These are phyloP conservation scores for Cordia subcordata DNA, from an alignment of 257 asterid genomes.

Conservation along the genomic window DNA sequence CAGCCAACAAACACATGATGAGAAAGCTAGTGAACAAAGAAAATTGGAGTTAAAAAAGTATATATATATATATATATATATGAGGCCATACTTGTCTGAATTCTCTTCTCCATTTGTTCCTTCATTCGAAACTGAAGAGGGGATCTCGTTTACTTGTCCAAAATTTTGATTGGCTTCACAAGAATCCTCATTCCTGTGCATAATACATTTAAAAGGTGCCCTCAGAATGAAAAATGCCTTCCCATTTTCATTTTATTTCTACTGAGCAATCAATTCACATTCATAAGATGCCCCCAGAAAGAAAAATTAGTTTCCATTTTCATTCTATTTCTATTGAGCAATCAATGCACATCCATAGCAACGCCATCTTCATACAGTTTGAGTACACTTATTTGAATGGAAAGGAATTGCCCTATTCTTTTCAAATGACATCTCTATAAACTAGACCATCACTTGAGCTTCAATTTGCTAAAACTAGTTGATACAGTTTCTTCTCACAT, in stretches of 20 bases:
- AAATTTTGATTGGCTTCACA: slow-evolving; percentile 24
- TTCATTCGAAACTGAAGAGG: slow-evolving; percentile 20
- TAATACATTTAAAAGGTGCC: slow-evolving; percentile 5
- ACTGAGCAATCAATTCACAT: background rate
- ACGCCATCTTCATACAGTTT: background rate
- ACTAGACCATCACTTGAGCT: background rate
- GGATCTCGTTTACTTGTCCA: slow-evolving; percentile 30
- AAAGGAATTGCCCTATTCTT: background rate
- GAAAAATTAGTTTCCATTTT: background rate
- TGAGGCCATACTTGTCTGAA: slow-evolving; percentile 35
- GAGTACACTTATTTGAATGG: no score
- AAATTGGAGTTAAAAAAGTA: slow-evolving; percentile 12
- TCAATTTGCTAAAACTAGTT: background rate
- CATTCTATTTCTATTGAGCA: background rate
- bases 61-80: no score
- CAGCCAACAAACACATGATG: slow-evolving; percentile 21
- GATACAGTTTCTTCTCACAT: background rate
- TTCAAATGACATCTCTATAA: background rate
- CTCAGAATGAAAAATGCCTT: background rate
- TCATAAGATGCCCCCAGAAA: background rate
- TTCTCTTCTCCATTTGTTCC: slow-evolving; percentile 24
- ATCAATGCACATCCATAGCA: background rate
- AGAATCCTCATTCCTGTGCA: slow-evolving; percentile 33
- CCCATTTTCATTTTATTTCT: background rate
- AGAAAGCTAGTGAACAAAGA: slow-evolving; percentile 8